Conservation (phyloP, 2,329 filamentous ascomycete species). For the Conoideocrella luteorostrata region DNA sequence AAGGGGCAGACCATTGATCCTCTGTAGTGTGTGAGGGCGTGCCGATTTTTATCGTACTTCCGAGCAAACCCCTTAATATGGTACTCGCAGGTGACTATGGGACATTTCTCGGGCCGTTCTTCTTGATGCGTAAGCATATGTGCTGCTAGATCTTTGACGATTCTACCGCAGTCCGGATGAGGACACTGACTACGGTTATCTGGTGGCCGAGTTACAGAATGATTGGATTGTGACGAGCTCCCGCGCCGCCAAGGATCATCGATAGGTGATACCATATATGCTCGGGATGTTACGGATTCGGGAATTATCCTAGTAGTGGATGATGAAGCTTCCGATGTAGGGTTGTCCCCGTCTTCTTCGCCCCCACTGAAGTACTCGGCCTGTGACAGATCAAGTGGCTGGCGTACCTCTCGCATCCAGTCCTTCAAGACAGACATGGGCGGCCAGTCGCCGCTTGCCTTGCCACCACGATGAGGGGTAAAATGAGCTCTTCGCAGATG, state of each 20-base stretch:
- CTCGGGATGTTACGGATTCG: slow-evolving; percentile 12
- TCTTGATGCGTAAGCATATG: slow-evolving; percentile 96
- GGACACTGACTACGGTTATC: slow-evolving; percentile 46
- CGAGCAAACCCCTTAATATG: slow-evolving; percentile 89
- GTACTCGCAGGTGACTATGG: slow-evolving; percentile 88
- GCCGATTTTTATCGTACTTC: slow-evolving; percentile 97
- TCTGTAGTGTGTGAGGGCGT: slow-evolving; percentile 95
- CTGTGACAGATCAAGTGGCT: slow-evolving; percentile 33
- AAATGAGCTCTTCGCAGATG: slow-evolving; percentile 53
- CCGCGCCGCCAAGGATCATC: slow-evolving; percentile 18
- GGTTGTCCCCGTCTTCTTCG: slow-evolving; percentile 35
- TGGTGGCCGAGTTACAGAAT: slow-evolving; percentile 21
- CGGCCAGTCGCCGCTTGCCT: slow-evolving; percentile 53
- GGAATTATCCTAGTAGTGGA: slow-evolving; percentile 3
- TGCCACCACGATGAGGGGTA: slow-evolving; percentile 47
- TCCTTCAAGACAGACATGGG: slow-evolving; percentile 52
- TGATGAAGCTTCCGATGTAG: slow-evolving; percentile 7
- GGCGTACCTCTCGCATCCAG: slow-evolving; percentile 55
- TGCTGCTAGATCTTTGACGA: slow-evolving; percentile 64
- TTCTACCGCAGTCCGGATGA: slow-evolving; percentile 50
- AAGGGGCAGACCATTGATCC: slow-evolving; percentile 98
- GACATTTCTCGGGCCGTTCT: slow-evolving; percentile 92
- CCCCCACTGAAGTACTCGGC: slow-evolving; percentile 14
- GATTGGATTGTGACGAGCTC: slow-evolving; percentile 19
- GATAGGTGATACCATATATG: slow-evolving; percentile 6